A percentile compares a stretch with the other conserved stretches of the same genome.
These are phyloP conservation scores for Fragaria ananassa DNA, from an alignment of 306 rosid species.

Conservation along the genomic window DNA sequence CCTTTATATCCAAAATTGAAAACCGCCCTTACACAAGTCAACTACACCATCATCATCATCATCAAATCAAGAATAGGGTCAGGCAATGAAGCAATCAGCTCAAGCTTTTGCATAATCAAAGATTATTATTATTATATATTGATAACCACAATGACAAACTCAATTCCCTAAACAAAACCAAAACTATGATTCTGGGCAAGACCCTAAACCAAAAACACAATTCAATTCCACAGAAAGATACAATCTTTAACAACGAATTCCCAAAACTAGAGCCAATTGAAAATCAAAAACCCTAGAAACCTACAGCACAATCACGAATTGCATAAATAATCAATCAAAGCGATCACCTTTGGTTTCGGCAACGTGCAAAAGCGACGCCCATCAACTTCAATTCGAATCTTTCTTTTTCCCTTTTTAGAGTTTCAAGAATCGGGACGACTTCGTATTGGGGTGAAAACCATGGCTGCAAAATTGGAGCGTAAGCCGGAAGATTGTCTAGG, in stretches of 20 bases:
- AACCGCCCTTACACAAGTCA: constrained; percentile 15
- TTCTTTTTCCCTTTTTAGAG: not conserved
- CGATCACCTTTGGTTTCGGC: constrained; percentile 50
- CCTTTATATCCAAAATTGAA: constrained; percentile 13
- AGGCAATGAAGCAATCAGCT: not conserved
- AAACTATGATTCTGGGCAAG: constrained; percentile 18
- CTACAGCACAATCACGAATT: constrained; percentile 14
- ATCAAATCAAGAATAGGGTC: constrained; percentile 1
- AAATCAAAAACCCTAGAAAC: constrained; percentile 16
- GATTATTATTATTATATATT: not conserved
- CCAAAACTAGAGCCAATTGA: constrained; percentile 3
- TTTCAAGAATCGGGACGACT: not conserved
- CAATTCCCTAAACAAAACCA: not conserved
- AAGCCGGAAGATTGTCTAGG: constrained; percentile 33
- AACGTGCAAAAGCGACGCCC: constrained; percentile 46
- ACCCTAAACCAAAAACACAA: constrained; percentile 15
- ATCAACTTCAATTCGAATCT: constrained; percentile 31
- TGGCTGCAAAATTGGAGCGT: constrained; percentile 16
- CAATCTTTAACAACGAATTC: not conserved
- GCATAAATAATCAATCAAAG: constrained; percentile 16
- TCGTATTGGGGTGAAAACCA: constrained; percentile 3
- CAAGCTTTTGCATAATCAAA: not conserved
- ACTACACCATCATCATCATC: constrained; percentile 4
- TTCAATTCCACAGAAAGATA: not conserved
- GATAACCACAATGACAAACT: not conserved